phyloP scores from a whole-genome alignment of 768 basidiomycete species.

The Termitomyces sp. region DNA sequence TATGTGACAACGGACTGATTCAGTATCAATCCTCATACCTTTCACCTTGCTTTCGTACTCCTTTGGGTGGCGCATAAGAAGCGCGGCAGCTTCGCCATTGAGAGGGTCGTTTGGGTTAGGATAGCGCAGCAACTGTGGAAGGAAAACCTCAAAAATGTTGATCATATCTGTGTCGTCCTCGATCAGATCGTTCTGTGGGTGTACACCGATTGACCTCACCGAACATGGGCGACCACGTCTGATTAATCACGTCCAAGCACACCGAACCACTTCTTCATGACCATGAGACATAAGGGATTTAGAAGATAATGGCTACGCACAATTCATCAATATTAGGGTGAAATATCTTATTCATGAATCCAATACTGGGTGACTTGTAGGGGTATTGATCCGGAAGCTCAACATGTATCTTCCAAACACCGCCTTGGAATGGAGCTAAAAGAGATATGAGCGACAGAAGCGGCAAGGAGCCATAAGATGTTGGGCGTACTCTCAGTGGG shows the following conservation, averaged over 20 bases:
- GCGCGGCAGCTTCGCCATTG: slow-evolving; percentile 95
- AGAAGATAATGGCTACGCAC: slow-evolving; percentile 42
- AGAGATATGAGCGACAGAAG: slow-evolving; percentile 2
- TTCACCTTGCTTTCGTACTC: slow-evolving; percentile 94
- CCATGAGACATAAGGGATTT: slow-evolving; percentile 6
- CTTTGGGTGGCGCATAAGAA: slow-evolving; percentile 96
- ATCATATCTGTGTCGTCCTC: slow-evolving; percentile 73
- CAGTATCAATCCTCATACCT: slow-evolving; percentile 38
- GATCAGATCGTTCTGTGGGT: neutral
- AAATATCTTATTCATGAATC: slow-evolving; percentile 99
- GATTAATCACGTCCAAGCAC: slow-evolving; percentile 97
- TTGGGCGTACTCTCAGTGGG: slow-evolving; percentile 80
- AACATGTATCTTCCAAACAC: slow-evolving; percentile 99
- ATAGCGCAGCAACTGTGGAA: slow-evolving; percentile 94
- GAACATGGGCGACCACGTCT: slow-evolving; percentile 99
- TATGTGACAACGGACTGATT: neutral
- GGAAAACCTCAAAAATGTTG: slow-evolving; percentile 98
- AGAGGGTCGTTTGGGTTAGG: slow-evolving; percentile 98
- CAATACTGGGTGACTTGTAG: slow-evolving; percentile 97
- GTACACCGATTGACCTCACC: slow-evolving; percentile 47
- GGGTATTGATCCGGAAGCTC: slow-evolving; percentile 98
- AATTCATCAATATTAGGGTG: slow-evolving; percentile 99
- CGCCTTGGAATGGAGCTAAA: slow-evolving; percentile 92
- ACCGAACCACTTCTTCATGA: slow-evolving; percentile 85
- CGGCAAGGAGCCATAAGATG: neutral